Base-by-base conservation (phyloP, 2,329 filamentous ascomycete species). In the Fusarium caatingaense region DNA sequence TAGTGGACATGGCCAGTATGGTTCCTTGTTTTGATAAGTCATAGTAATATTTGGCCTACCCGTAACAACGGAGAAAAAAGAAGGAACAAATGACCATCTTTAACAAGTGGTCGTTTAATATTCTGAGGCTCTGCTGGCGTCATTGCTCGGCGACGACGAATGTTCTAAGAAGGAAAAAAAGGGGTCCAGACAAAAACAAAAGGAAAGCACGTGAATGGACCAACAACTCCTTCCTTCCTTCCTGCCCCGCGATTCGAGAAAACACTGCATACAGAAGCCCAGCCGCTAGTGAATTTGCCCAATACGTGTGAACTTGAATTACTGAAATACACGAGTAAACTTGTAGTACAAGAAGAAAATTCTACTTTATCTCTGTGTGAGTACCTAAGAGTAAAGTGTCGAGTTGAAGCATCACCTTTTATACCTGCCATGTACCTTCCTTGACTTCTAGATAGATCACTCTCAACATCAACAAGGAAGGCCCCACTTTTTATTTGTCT, bases 161-260 rank as follows among this genome's bases (percentile, higher is more conserved):
- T 32, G 50, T 68, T 60, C 28, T 34, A 40, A 37, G n/a, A 45
- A 55, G 13, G 25, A 37, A 51, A 40, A 47, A 55, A 51, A 51
- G 21, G 41, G 66, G 60, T 50, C 53, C 53, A 46, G 25, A 45
- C 28, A 47, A 28, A 45, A 66, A 57, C 25, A 49, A 57, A 30
- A 34, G 23, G 41, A 55, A 56, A 49, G 51, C 68, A 71, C 64
- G 56, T 62, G 64, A 69, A 65, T 59, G n/a, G n/a, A 55, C 21
- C 44, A 25, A 37, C n/a, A 63, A 57, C 63, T 51, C 23, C 28
- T 60, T 70, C 70, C 28, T 59, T 70, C 70, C 68, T 59, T 51
- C 21, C 25, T 60, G 70, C 70, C 68, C 68, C 68, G 56, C 64
- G 68, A 60, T 70, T 44, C 44, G 27, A 58, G 54, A 50, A 59